phyloP scores from a whole-genome alignment of 192 early-diverging fungal species.

The Rhizophagus sp. region DNA sequence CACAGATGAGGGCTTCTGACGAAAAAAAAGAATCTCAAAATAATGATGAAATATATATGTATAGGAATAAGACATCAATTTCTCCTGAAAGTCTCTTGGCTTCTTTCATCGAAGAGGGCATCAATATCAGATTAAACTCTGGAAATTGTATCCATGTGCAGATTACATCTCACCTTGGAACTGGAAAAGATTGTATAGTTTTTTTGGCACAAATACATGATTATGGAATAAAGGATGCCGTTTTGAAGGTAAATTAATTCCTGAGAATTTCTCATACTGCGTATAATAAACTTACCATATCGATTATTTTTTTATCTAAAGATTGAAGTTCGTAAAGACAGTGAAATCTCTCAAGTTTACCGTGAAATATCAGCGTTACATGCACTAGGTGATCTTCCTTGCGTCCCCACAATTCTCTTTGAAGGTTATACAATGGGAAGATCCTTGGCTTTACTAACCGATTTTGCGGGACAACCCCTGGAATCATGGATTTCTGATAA shows the following conservation, averaged over 20 bases:
- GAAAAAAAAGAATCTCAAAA: slow-evolving; percentile 26
- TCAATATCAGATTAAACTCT: slow-evolving; percentile 26
- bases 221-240: slow-evolving; percentile 28
- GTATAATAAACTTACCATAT: slow-evolving; percentile 29
- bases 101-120: slow-evolving; percentile 19
- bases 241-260: slow-evolving; percentile 32
- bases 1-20: neutral
- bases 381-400: slow-evolving; percentile 6
- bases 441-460: neutral
- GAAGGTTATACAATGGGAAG: slow-evolving; percentile 3
- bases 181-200: slow-evolving; percentile 19
- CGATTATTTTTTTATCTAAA: slow-evolving; percentile 19
- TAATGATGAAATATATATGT: slow-evolving; percentile 20
- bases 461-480: too few relatives aligned
- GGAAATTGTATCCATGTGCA: slow-evolving; percentile 24
- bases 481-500: too few relatives aligned
- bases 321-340: slow-evolving; percentile 16
- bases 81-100: slow-evolving; percentile 30
- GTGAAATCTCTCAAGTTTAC: slow-evolving; percentile 12
- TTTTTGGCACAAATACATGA: slow-evolving; percentile 28
- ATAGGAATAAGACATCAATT: slow-evolving; percentile 22
- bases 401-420: slow-evolving; percentile 5
- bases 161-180: slow-evolving; percentile 25
- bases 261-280: slow-evolving; percentile 15
- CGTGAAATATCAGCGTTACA: slow-evolving; percentile 16